Evolutionary conservation across 164 flowering plant genomes (phyloP).

Genomic region (Umbellularia californica): DNA sequence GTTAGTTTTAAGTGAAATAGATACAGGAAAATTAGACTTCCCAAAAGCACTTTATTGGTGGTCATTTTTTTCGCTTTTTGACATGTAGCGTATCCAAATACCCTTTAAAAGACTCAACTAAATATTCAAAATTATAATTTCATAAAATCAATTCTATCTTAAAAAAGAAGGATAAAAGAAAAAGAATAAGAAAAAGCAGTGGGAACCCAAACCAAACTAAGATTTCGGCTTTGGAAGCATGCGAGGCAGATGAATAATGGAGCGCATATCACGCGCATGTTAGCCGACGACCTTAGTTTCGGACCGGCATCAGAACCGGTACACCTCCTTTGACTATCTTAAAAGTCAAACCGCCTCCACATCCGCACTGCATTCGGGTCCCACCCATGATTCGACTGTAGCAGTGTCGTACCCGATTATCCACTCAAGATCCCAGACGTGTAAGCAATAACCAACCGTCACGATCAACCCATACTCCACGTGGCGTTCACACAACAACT

Average conservation of each 20-base stretch:
- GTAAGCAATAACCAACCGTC: background rate
- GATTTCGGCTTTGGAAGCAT: background rate
- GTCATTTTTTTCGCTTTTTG: no score
- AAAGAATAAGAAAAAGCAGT: background rate
- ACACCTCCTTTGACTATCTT: background rate
- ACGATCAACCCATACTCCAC: background rate
- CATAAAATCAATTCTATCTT: background rate
- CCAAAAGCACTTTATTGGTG: no score
- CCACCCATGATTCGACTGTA: no score
- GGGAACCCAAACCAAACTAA: background rate
- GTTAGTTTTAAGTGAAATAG: no score
- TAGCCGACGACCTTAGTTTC: background rate
- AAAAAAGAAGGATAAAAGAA: background rate
- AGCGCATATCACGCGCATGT: background rate
- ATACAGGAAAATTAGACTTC: no score
- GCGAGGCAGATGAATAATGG: background rate
- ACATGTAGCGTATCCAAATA: rapidly evolving
- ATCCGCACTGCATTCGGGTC: no score
- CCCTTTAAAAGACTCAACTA: no score
- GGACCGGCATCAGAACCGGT: background rate
- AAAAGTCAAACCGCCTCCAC: background rate
- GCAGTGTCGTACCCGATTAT: no score
- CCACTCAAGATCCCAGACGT: background rate
- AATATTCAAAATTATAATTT: background rate
- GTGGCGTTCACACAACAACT: background rate